Percentiles rank a stretch among this genome's conserved stretches.
These are phyloP conservation scores for Termitomyces eurrhizus DNA, from an alignment of 768 basidiomycete species.

Conservation along the genomic window DNA sequence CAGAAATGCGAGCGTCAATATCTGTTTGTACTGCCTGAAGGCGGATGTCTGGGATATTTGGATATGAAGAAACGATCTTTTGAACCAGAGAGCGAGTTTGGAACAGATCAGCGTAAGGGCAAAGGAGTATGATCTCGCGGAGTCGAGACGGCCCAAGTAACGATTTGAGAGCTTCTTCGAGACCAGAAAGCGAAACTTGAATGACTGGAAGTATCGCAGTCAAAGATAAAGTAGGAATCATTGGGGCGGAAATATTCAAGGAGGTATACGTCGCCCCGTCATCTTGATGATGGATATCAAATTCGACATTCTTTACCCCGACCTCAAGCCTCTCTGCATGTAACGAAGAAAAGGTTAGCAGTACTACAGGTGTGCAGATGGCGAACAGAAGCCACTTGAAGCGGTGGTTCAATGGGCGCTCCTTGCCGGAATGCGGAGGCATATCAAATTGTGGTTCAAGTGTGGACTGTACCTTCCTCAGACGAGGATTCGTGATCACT, in stretches of 20 bases:
- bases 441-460: background rate
- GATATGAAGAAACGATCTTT: conserved; percentile 23
- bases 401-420: background rate
- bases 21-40: conserved; percentile 28
- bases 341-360: conserved; percentile 4
- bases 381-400: conserved; percentile 7
- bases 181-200: conserved; percentile 24
- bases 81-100: conserved; percentile 34
- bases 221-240: conserved; percentile 29
- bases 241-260: conserved; percentile 3
- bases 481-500: background rate
- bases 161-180: conserved; percentile 32
- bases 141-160: conserved; percentile 36
- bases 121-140: conserved; percentile 44
- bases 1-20: conserved; percentile 19
- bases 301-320: conserved; percentile 1
- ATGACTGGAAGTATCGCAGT: conserved; percentile 49
- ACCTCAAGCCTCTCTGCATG: background rate
- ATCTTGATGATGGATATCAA: conserved; percentile 4
- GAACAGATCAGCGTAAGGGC: conserved; percentile 32
- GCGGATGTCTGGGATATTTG: conserved; percentile 39
- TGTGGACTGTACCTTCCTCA: background rate
- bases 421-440: background rate
- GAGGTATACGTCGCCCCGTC: conserved; percentile 5
- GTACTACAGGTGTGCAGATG: conserved; percentile 5